Conservation (phyloP, 495 filamentous ascomycete species). For the Xeromyces bisporus region DNA sequence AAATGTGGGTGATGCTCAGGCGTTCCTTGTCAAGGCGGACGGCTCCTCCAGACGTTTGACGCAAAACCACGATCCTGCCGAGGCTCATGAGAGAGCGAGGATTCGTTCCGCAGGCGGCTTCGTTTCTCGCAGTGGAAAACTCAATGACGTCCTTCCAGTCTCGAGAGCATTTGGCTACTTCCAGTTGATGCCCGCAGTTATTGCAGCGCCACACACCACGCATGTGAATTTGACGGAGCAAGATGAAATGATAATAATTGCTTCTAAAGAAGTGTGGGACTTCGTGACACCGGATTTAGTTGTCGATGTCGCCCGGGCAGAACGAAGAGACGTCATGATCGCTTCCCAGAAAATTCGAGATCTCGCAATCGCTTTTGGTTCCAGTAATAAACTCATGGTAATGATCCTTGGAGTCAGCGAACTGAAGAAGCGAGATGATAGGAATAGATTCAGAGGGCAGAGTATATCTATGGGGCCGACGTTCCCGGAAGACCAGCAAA, state of each 20-base stretch:
- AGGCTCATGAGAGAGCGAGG: slow-evolving; percentile 61
- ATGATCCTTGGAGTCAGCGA: slow-evolving; percentile 91
- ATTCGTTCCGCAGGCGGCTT: slow-evolving; percentile 92
- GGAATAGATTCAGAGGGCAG: slow-evolving; percentile 51
- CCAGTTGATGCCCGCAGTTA: slow-evolving; percentile 79
- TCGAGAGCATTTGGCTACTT: slow-evolving; percentile 92
- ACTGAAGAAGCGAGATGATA: slow-evolving; percentile 66
- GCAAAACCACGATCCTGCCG: slow-evolving; percentile 80
- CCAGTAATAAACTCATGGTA: slow-evolving; percentile 90
- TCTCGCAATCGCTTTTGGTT: slow-evolving; percentile 87
- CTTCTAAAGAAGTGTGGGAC: slow-evolving; percentile 87
- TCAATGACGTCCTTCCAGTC: slow-evolving; percentile 82
- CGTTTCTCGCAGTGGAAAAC: slow-evolving; percentile 81
- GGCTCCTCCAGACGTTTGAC: slow-evolving; percentile 66
- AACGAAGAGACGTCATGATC: slow-evolving; percentile 78
- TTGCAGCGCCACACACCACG: slow-evolving; percentile 72
- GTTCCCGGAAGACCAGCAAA: slow-evolving; percentile 54
- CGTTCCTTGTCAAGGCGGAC: slow-evolving; percentile 80
- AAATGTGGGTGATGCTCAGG: slow-evolving; percentile 90
- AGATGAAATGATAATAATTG: slow-evolving; percentile 86
- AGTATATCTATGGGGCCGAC: slow-evolving; percentile 68
- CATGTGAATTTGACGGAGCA: slow-evolving; percentile 68
- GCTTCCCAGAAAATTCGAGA: slow-evolving; percentile 93
- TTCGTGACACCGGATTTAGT: slow-evolving; percentile 74
- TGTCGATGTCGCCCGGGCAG: slow-evolving; percentile 76